These are phyloP conservation scores for Trifolium repens DNA, from an alignment of 306 rosid genomes.

Conservation along the genomic window DNA sequence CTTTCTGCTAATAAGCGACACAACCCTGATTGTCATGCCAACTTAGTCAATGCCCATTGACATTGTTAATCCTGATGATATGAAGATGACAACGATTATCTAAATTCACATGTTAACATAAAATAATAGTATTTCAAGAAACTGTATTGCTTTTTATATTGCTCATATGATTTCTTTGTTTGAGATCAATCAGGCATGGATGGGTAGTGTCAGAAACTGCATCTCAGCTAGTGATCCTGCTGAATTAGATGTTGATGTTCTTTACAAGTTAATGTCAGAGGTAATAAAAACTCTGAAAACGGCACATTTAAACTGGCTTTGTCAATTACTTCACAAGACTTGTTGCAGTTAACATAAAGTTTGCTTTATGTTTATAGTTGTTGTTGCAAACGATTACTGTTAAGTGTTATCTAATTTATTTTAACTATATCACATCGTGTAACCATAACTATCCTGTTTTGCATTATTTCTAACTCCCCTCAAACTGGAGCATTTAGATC, in stretches of 20 bases:
- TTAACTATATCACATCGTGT: not conserved
- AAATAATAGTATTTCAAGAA: not conserved
- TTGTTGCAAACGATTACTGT: not conserved
- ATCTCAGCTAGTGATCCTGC: slow-evolving; percentile 56
- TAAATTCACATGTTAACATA: not conserved
- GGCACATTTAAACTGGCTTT: slow-evolving; percentile 25
- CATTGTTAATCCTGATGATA: slow-evolving; percentile 18
- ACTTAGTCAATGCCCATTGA: not conserved
- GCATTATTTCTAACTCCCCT: slow-evolving; percentile 5
- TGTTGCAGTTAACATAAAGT: slow-evolving; percentile 28
- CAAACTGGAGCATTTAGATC: slow-evolving; percentile 8
- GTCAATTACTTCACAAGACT: slow-evolving; percentile 26
- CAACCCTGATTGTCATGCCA: not conserved
- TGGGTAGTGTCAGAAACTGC: slow-evolving; percentile 63
- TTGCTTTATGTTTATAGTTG: slow-evolving; percentile 17
- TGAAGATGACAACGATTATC: slow-evolving; percentile 13
- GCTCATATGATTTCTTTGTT: slow-evolving; percentile 41
- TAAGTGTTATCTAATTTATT: not conserved
- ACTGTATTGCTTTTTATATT: not conserved
- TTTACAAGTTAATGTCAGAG: slow-evolving; percentile 74
- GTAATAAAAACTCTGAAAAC: slow-evolving; percentile 51
- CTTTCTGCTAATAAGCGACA: not conserved
- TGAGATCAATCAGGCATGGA: slow-evolving; percentile 62
- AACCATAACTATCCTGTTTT: not conserved
- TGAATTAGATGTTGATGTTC: slow-evolving; percentile 60